Percentiles rank a stretch among this genome's conserved stretches.
phyloP scores from a whole-genome alignment of 257 asterid species.

The Hygrophila difformis region DNA sequence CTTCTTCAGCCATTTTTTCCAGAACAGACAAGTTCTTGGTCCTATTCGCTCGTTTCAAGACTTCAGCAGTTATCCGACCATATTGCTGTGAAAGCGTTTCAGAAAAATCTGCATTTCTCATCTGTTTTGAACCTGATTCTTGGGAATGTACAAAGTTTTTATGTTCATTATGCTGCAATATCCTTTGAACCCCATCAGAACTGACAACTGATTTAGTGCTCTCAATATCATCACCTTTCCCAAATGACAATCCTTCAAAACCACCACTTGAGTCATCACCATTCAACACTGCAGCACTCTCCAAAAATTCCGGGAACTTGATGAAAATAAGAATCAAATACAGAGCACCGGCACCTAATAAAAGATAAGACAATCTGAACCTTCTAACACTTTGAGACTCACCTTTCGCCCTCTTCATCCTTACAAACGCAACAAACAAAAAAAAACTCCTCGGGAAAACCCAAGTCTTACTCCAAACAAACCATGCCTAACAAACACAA shows the following conservation, averaged over 20 bases:
- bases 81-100: slow-evolving; percentile 33
- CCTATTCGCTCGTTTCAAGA: slow-evolving; percentile 39
- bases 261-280: slow-evolving; percentile 15
- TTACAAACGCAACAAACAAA: slow-evolving; percentile 18
- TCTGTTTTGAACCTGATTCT: no score
- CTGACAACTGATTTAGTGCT: slow-evolving; percentile 27
- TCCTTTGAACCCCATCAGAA: slow-evolving; percentile 44
- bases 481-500: slow-evolving; percentile 10
- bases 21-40: slow-evolving; percentile 41
- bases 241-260: slow-evolving; percentile 28
- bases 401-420: slow-evolving; percentile 67
- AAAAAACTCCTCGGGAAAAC: slow-evolving; percentile 14
- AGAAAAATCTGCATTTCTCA: no score
- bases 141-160: slow-evolving; percentile 27
- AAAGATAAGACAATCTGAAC: slow-evolving; percentile 52
- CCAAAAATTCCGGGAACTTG: slow-evolving; percentile 61
- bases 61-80: slow-evolving; percentile 69
- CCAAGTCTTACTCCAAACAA: slow-evolving; percentile 4
- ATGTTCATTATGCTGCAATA: slow-evolving; percentile 37
- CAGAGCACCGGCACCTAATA: slow-evolving; percentile 56
- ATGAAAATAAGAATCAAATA: slow-evolving; percentile 54
- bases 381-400: slow-evolving; percentile 60
- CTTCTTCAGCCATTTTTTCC: slow-evolving; percentile 85
- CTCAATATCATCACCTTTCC: slow-evolving; percentile 28
- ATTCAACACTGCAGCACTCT: slow-evolving; percentile 44